These are phyloP conservation scores for Sporothrix euskadiensis DNA, from an alignment of 2,329 filamentous ascomycete genomes.

Conservation along the genomic window DNA sequence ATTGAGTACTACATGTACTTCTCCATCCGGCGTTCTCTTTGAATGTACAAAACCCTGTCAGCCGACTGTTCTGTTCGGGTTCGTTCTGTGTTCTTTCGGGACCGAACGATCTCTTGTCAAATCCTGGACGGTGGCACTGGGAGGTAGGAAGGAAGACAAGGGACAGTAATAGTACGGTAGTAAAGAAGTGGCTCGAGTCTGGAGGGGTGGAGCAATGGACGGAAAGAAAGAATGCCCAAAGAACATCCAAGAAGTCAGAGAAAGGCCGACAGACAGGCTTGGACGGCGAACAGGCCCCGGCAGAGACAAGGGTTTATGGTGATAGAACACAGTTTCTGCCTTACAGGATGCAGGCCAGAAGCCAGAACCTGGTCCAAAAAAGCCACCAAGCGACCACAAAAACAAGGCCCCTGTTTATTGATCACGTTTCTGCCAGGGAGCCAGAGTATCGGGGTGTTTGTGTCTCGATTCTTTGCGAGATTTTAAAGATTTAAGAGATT, in stretches of 20 bases:
- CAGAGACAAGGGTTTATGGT: not conserved
- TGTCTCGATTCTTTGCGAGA: not conserved
- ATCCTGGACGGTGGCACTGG: not conserved
- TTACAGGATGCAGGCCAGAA: constrained; percentile 1
- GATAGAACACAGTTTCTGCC: constrained; percentile 7
- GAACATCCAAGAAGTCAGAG: not conserved
- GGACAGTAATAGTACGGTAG: not conserved
- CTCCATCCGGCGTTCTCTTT: constrained; percentile 2
- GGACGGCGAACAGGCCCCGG: not conserved
- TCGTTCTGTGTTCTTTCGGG: constrained; percentile 18
- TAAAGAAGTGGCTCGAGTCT: not conserved
- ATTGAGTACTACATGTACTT: too few relatives aligned
- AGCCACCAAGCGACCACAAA: not conserved
- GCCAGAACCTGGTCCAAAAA: not conserved
- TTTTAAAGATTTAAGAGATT: not conserved
- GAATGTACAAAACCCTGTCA: not conserved
- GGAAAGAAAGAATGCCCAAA: not conserved
- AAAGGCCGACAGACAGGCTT: not conserved
- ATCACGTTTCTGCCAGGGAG: not conserved
- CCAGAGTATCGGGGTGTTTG: not conserved
- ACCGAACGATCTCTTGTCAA: not conserved
- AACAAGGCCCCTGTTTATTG: not conserved
- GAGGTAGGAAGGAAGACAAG: not conserved
- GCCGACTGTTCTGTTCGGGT: constrained; percentile 1
- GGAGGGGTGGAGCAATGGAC: too few relatives aligned